Evolutionary conservation across 805 yeast species (phyloP).

Genomic region (Phaffomyces thermotolerans): DNA sequence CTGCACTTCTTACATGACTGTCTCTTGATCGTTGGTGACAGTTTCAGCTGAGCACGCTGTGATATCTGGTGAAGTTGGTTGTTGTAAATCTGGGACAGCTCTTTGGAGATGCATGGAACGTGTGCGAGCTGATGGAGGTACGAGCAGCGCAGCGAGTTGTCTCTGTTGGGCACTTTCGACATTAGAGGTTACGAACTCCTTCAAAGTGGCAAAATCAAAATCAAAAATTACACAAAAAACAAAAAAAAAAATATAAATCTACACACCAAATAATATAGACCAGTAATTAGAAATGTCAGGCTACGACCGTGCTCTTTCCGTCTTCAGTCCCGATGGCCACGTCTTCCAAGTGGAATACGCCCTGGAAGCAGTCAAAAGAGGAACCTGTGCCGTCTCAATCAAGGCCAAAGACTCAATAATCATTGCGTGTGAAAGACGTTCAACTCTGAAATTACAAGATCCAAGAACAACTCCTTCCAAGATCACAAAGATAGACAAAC

Average conservation of each 20-base stretch:
- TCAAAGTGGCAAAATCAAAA: too few species aligned
- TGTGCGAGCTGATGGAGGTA: constrained; percentile 5
- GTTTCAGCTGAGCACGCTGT: constrained; percentile 33
- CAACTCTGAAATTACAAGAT: constrained; percentile 91
- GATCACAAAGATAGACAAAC: constrained; percentile 85
- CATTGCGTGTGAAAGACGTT: constrained; percentile 93
- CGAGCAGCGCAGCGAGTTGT: constrained; percentile 1
- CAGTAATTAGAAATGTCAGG: constrained; percentile 71
- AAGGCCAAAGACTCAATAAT: constrained; percentile 87
- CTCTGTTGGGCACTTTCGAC: constrained; percentile 1
- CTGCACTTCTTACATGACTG: constrained; percentile 63
- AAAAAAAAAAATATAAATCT: not conserved
- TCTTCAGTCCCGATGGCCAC: constrained; percentile 97
- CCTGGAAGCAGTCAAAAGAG: constrained; percentile 94
- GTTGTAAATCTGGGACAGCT: not conserved
- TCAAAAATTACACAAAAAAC: too few species aligned
- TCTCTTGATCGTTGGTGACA: constrained; percentile 56
- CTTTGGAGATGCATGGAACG: not conserved
- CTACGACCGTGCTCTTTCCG: constrained; percentile 97
- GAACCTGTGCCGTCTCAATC: constrained; percentile 96
- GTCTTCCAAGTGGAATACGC: constrained; percentile 99
- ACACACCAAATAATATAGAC: too few species aligned
- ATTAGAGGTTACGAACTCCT: too few species aligned
- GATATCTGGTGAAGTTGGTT: constrained; percentile 19
- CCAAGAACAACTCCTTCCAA: constrained; percentile 94